Percentiles rank a stretch among this genome's conserved stretches.
Evolutionary conservation across 2,329 filamentous ascomycete species (phyloP).

Genomic region (Aspergillus caelatus): DNA sequence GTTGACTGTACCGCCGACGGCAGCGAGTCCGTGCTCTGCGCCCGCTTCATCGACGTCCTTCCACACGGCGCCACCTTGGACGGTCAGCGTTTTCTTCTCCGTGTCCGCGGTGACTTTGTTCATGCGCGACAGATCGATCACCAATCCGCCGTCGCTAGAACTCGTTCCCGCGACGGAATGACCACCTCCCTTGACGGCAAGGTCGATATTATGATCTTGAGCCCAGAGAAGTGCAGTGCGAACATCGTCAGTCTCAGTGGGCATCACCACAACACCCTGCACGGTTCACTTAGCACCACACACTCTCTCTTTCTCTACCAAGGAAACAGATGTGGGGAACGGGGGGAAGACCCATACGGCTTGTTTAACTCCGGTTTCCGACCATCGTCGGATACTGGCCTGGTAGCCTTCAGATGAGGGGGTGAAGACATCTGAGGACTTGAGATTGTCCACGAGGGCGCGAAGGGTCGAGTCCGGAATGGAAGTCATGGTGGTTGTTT

Average conservation of each 20-base stretch:
- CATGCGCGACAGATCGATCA: constrained; percentile 61
- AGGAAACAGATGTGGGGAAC: background rate
- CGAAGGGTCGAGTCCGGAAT: constrained; percentile 13
- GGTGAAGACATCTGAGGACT: constrained; percentile 21
- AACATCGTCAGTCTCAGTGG: constrained; percentile 45
- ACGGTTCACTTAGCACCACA: background rate
- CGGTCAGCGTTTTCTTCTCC: constrained; percentile 49
- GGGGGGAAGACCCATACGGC: constrained; percentile 25
- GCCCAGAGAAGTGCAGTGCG: constrained; percentile 51
- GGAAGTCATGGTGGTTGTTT: constrained; percentile 1
- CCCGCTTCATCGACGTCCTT: constrained; percentile 58
- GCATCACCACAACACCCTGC: constrained; percentile 51
- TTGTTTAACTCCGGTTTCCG: constrained; percentile 33
- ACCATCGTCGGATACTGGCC: constrained; percentile 31
- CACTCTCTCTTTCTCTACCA: background rate
- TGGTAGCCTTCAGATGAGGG: constrained; percentile 27
- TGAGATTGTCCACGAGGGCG: constrained; percentile 13
- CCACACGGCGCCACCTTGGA: constrained; percentile 59
- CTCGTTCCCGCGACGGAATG: constrained; percentile 58
- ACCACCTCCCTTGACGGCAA: constrained; percentile 35
- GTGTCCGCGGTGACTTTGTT: constrained; percentile 53
- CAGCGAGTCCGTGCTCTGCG: constrained; percentile 57
- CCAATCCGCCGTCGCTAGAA: constrained; percentile 57
- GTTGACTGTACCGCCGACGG: constrained; percentile 64
- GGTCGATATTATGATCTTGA: constrained; percentile 31